Percentiles rank a stretch among this genome's conserved stretches.
Conservation (phyloP, 192 early-diverging fungal genomes). For the Umbelopsis ramanniana region DNA sequence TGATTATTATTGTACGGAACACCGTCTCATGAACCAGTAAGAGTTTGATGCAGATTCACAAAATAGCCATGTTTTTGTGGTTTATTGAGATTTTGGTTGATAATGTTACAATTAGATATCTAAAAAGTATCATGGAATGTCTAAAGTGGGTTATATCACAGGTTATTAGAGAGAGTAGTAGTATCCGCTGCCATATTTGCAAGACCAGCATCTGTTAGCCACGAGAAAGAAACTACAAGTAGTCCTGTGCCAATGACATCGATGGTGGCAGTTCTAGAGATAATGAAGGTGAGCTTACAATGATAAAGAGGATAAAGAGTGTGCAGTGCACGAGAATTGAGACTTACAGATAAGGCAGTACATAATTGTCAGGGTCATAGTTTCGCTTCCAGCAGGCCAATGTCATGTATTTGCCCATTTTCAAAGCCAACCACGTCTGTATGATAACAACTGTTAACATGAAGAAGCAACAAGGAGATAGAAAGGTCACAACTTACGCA, state of each 20-base stretch:
- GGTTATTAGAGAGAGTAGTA: conserved; percentile 21
- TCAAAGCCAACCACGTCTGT: conserved; percentile 58
- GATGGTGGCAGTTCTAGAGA: conserved; percentile 66
- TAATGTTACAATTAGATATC: conserved; percentile 26
- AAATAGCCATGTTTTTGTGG: no score
- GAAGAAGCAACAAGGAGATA: conserved; percentile 1
- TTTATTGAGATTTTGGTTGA: background rate
- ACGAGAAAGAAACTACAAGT: conserved; percentile 54
- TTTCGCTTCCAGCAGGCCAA: conserved; percentile 64
- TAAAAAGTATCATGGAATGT: conserved; percentile 20
- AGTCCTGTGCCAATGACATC: conserved; percentile 72
- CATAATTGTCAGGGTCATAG: conserved; percentile 83
- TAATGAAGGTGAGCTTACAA: conserved; percentile 19
- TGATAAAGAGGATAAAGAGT: background rate
- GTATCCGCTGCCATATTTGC: conserved; percentile 12
- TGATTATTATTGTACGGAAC: no score
- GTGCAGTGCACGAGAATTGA: background rate
- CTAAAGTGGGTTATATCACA: conserved; percentile 17
- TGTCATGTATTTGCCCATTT: conserved; percentile 61
- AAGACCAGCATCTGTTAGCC: conserved; percentile 23
- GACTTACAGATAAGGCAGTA: conserved; percentile 62
- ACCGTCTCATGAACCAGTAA: no score
- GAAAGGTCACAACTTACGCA: conserved; percentile 49
- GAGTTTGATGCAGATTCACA: no score
- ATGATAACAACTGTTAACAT: conserved; percentile 37